Evolutionary conservation across 1,139 yeast species (phyloP).

Genomic region (Blastobotrys capitulatus): DNA sequence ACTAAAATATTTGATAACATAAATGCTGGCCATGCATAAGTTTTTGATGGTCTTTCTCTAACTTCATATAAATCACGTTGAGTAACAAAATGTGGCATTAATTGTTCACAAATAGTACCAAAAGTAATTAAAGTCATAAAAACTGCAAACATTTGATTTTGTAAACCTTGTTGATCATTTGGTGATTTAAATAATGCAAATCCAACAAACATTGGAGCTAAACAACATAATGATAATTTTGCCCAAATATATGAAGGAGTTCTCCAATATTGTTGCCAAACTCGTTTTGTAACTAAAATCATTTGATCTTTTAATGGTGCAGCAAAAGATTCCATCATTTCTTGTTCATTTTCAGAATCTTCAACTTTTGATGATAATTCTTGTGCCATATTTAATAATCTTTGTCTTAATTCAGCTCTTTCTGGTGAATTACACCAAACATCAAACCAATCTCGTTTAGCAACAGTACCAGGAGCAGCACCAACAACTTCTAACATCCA

Average conservation of each 20-base stretch:
- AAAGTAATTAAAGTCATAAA: constrained; percentile 63
- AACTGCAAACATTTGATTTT: constrained; percentile 48
- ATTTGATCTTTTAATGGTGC: constrained; percentile 46
- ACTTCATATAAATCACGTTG: constrained; percentile 82
- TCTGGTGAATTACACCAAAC: constrained; percentile 63
- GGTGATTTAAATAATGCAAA: constrained; percentile 69
- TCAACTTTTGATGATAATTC: constrained; percentile 21
- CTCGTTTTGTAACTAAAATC: constrained; percentile 45
- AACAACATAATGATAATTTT: constrained; percentile 48
- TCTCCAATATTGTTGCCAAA: constrained; percentile 65
- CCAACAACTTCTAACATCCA: constrained; percentile 80
- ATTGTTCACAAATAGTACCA: constrained; percentile 63
- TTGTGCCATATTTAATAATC: constrained; percentile 25
- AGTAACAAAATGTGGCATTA: constrained; percentile 61
- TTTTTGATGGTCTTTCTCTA: constrained; percentile 76
- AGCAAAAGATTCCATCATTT: constrained; percentile 33
- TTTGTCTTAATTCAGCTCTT: constrained; percentile 37
- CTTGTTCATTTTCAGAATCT: constrained; percentile 18
- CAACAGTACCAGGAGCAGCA: constrained; percentile 72
- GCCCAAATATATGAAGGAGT: constrained; percentile 69
- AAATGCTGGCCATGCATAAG: constrained; percentile 56
- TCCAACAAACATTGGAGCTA: constrained; percentile 60
- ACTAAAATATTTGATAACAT: constrained; percentile 59
- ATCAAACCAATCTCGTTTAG: constrained; percentile 57
- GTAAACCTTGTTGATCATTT: constrained; percentile 44